Conservation (phyloP, 1,284 basidiomycete genomes). For the Trametes pubescens region DNA sequence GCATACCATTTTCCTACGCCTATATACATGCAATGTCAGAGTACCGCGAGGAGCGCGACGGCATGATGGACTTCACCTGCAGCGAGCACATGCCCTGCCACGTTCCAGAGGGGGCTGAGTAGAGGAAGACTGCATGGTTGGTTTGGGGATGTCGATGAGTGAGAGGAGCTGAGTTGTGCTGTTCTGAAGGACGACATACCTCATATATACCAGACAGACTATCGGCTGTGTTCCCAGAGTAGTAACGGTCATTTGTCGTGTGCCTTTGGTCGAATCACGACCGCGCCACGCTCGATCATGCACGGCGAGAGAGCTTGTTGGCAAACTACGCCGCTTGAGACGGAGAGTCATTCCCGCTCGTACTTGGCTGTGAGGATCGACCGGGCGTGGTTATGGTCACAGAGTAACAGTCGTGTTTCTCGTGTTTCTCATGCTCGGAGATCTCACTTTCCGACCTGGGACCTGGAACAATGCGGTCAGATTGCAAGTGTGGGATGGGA, state of each 20-base stretch:
- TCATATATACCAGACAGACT: constrained; percentile 18
- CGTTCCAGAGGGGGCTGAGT: constrained; percentile 38
- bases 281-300: constrained; percentile 17
- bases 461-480: not conserved
- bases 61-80: constrained; percentile 34
- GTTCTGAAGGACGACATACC: not conserved
- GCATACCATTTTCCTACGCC: constrained; percentile 44
- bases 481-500: constrained; percentile 13
- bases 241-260: constrained; percentile 9
- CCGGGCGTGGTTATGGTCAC: constrained; percentile 9
- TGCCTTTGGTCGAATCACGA: constrained; percentile 10
- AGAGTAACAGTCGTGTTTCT: not conserved
- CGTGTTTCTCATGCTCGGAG: constrained; percentile 2
- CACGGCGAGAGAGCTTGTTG: constrained; percentile 6
- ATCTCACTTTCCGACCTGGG: constrained; percentile 5
- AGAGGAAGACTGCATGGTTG: constrained; percentile 32
- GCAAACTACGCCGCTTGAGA: constrained; percentile 28
- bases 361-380: constrained; percentile 17
- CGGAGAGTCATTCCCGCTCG: constrained; percentile 12
- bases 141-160: not conserved
- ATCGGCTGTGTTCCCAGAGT: constrained; percentile 17
- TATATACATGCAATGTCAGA: constrained; percentile 15
- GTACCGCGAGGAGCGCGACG: not conserved
- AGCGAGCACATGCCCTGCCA: constrained; percentile 44
- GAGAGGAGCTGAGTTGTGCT: constrained; percentile 10